A percentile compares a stretch with the other conserved stretches of the same genome.
phyloP scores from a whole-genome alignment of 2,329 filamentous ascomycete genomes.

The Ophiocordyceps robertsii region DNA sequence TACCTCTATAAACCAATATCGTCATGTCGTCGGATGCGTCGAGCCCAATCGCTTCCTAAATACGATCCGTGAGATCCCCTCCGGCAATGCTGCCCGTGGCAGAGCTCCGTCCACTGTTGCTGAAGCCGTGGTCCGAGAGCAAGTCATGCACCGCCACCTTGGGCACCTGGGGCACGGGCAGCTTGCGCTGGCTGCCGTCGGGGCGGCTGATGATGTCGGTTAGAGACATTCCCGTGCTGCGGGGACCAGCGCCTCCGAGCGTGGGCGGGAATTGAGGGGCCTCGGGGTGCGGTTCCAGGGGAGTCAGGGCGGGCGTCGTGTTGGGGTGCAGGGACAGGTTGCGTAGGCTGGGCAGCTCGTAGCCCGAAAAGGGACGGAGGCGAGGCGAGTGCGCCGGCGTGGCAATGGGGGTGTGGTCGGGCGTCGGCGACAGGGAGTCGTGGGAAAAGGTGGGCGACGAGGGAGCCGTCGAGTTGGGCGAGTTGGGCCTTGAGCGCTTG shows the following conservation, averaged over 20 bases:
- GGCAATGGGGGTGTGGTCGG: slow-evolving; percentile 95
- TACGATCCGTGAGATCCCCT: slow-evolving; percentile 49
- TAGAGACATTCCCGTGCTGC: slow-evolving; percentile 61
- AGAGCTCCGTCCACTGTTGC: slow-evolving; percentile 64
- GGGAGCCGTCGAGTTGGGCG: slow-evolving; percentile 87
- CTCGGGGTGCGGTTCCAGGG: slow-evolving; percentile 44
- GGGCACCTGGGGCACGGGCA: slow-evolving; percentile 82
- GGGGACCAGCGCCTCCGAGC: slow-evolving; percentile 35
- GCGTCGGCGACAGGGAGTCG: slow-evolving; percentile 87
- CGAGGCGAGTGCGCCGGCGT: slow-evolving; percentile 93
- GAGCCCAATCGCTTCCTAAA: slow-evolving; percentile 17
- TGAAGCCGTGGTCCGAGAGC: slow-evolving; percentile 53
- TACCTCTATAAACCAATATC: slow-evolving; percentile 25
- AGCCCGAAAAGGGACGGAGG: slow-evolving; percentile 64
- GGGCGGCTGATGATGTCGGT: slow-evolving; percentile 85
- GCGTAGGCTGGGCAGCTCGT: slow-evolving; percentile 76
- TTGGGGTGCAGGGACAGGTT: slow-evolving; percentile 40
- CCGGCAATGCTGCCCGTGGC: slow-evolving; percentile 66
- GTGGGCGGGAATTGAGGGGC: slow-evolving; percentile 27
- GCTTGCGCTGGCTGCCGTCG: slow-evolving; percentile 77
- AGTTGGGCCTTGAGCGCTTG: slow-evolving; percentile 86
- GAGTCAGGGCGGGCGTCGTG: slow-evolving; percentile 41
- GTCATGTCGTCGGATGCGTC: slow-evolving; percentile 21
- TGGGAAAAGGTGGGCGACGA: slow-evolving; percentile 95
- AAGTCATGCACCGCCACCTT: slow-evolving; percentile 83